Conservation (phyloP, 805 yeast species). For the Sporopachydermia lactativora region DNA sequence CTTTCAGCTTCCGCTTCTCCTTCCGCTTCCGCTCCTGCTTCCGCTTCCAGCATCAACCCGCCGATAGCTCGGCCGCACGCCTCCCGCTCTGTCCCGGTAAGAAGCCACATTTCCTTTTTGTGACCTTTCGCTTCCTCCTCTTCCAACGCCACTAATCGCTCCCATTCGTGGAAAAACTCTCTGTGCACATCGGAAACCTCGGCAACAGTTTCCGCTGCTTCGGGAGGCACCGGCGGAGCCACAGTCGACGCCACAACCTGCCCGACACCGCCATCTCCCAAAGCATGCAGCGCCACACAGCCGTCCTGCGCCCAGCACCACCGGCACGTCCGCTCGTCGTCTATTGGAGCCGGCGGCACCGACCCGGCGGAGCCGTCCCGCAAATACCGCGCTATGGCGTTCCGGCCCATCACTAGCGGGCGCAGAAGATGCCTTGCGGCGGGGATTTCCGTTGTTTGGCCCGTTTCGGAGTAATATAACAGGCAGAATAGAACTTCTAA, state of each 20-base stretch:
- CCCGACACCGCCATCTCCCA: slow-evolving; percentile 31
- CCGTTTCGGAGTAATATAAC: slow-evolving; percentile 58
- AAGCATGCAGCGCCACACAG: slow-evolving; percentile 42
- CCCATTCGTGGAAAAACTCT: slow-evolving; percentile 61
- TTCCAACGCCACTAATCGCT: slow-evolving; percentile 56
- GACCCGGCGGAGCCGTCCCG: background rate
- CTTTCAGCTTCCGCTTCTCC: background rate
- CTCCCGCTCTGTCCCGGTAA: slow-evolving; percentile 47
- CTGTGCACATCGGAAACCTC: slow-evolving; percentile 36
- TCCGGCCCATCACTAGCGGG: slow-evolving; percentile 58
- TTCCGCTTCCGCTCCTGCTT: slow-evolving; percentile 11
- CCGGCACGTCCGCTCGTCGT: slow-evolving; percentile 21
- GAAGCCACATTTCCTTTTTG: slow-evolving; percentile 57
- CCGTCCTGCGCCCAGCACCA: slow-evolving; percentile 38
- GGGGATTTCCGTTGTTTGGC: slow-evolving; percentile 39
- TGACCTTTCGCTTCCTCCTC: slow-evolving; percentile 39
- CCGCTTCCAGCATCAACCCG: slow-evolving; percentile 27
- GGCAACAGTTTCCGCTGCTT: slow-evolving; percentile 34
- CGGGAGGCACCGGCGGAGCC: too few relatives aligned
- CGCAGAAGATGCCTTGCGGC: slow-evolving; percentile 43
- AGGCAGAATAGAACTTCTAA: slow-evolving; percentile 50
- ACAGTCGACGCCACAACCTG: too few relatives aligned
- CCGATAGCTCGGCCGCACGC: slow-evolving; percentile 46
- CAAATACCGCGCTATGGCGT: slow-evolving; percentile 46
- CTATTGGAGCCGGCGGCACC: slow-evolving; percentile 35